Conservation (phyloP, 768 basidiomycete species). For the Filobasidium floriforme region DNA sequence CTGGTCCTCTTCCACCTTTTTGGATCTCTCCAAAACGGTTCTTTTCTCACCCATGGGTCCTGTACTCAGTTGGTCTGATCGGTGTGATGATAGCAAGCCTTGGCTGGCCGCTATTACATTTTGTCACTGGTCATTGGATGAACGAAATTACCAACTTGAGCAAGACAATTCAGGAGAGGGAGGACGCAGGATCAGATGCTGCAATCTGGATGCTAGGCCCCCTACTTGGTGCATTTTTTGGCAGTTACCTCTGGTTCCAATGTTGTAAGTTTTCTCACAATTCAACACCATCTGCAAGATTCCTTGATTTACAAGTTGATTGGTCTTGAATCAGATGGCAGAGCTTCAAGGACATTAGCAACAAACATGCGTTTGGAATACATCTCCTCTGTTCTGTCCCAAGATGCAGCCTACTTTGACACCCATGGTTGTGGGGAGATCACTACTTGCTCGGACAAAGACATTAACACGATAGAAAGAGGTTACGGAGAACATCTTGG, state of each 20-base stretch:
- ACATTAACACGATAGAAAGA: slow-evolving; percentile 28
- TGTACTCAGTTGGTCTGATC: slow-evolving; percentile 29
- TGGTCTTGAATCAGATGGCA: background rate
- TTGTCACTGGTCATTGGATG: slow-evolving; percentile 32
- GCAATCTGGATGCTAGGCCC: too few relatives aligned
- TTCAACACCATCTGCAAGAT: background rate
- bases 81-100: slow-evolving; percentile 27
- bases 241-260: too few relatives aligned
- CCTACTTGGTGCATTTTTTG: too few relatives aligned
- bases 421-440: slow-evolving; percentile 25
- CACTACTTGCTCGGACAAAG: slow-evolving; percentile 27
- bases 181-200: too few relatives aligned
- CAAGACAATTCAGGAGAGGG: background rate
- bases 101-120: slow-evolving; percentile 28
- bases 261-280: too few relatives aligned
- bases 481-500: slow-evolving; percentile 33
- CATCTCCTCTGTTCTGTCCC: background rate
- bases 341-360: background rate
- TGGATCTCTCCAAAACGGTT: slow-evolving; percentile 16
- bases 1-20: slow-evolving; percentile 21
- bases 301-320: background rate
- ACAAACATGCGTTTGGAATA: background rate
- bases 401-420: background rate
- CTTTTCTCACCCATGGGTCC: slow-evolving; percentile 26
- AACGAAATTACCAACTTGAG: slow-evolving; percentile 21